Conservation (phyloP, 805 yeast genomes). For the Metschnikowia kofuensis region DNA sequence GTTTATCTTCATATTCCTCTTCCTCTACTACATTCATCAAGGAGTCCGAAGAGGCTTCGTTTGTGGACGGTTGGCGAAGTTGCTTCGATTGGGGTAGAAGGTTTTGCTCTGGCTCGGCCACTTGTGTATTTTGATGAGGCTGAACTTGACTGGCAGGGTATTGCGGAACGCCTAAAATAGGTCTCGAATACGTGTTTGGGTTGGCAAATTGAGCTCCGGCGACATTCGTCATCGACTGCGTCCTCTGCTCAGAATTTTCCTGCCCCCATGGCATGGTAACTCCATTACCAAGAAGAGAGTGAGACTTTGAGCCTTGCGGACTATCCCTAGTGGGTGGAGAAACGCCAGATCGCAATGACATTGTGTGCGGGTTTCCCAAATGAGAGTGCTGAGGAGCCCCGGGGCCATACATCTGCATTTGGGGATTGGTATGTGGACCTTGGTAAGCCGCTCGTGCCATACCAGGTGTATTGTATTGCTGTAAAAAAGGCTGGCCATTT, state of each 20-base stretch:
- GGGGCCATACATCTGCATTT: background rate
- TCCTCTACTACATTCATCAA: slow-evolving; percentile 18
- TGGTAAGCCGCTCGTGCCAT: background rate
- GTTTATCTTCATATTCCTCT: slow-evolving; percentile 15
- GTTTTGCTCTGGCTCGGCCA: background rate
- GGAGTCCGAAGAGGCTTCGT: slow-evolving; percentile 14
- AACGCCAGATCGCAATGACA: slow-evolving; percentile 13
- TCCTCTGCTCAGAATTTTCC: slow-evolving; percentile 1
- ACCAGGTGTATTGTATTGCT: background rate
- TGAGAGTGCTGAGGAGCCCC: background rate
- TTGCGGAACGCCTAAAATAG: background rate
- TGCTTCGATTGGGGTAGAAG: background rate
- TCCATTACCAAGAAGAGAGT: slow-evolving; percentile 14
- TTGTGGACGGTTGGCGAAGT: background rate
- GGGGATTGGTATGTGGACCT: background rate
- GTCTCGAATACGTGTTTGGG: background rate
- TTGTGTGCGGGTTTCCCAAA: slow-evolving; percentile 8
- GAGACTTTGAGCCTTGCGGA: slow-evolving; percentile 11
- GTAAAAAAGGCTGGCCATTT: background rate
- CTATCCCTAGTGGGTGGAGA: slow-evolving; percentile 6
- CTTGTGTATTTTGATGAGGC: background rate
- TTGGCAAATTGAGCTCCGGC: background rate
- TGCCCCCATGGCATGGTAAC: background rate
- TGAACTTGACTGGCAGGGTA: background rate
- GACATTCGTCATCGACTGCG: slow-evolving; percentile 5